A percentile compares a stretch with the other conserved stretches of the same genome.
phyloP scores from a whole-genome alignment of 805 yeast species.

The Lachancea waltii region DNA sequence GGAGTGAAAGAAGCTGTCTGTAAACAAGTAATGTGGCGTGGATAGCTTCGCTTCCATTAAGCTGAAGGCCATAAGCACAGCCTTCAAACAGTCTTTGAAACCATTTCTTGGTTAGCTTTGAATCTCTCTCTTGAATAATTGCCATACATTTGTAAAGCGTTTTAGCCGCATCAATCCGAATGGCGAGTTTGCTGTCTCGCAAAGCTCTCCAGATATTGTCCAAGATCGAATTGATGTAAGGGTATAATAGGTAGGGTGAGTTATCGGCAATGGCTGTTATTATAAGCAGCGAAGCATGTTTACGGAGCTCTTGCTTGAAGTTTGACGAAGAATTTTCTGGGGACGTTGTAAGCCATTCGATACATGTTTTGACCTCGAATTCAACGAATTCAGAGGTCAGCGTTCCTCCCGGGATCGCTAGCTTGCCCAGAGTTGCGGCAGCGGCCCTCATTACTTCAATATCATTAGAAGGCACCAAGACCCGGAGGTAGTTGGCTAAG shows the following conservation, averaged over 20 bases:
- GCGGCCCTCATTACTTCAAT: constrained; percentile 81
- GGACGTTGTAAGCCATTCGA: constrained; percentile 80
- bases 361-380: constrained; percentile 78
- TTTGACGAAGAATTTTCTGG: constrained; percentile 32
- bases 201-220: constrained; percentile 85
- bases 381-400: constrained; percentile 90
- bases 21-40: constrained; percentile 84
- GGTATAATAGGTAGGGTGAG: constrained; percentile 77
- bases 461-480: constrained; percentile 75
- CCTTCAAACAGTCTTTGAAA: constrained; percentile 61
- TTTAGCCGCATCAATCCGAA: constrained; percentile 78
- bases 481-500: constrained; percentile 80
- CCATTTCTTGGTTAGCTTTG: constrained; percentile 66
- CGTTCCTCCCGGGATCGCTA: constrained; percentile 86
- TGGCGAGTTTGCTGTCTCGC: constrained; percentile 66
- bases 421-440: constrained; percentile 77
- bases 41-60: constrained; percentile 56
- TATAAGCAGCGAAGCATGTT: constrained; percentile 86
- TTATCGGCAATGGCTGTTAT: constrained; percentile 78
- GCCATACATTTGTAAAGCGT: constrained; percentile 71
- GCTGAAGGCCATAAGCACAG: constrained; percentile 53
- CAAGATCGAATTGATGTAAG: constrained; percentile 69
- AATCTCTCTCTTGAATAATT: constrained; percentile 75
- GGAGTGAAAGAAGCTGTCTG: constrained; percentile 65
- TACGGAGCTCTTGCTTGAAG: constrained; percentile 75